phyloP scores from a whole-genome alignment of 1,139 yeast genomes.

The Entelexis sorbosivorans region DNA sequence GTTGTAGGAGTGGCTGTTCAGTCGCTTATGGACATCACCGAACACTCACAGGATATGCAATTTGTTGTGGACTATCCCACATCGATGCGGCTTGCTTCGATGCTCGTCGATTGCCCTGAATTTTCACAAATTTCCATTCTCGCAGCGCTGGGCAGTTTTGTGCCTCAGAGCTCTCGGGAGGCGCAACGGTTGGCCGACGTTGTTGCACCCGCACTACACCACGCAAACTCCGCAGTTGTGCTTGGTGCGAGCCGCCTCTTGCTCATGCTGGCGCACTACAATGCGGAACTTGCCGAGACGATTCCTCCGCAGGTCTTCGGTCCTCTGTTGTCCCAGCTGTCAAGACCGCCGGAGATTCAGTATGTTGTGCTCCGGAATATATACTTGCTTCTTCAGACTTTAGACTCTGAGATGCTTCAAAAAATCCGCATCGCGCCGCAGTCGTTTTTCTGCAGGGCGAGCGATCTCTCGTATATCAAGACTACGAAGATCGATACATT shows the following conservation, averaged over 20 bases:
- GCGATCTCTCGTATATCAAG: slow-evolving; percentile 80
- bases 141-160: slow-evolving; percentile 55
- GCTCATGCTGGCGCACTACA: slow-evolving; percentile 62
- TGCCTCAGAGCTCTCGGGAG: slow-evolving; percentile 57
- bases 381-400: slow-evolving; percentile 56
- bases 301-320: slow-evolving; percentile 49
- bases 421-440: slow-evolving; percentile 36
- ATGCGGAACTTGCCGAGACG: slow-evolving; percentile 27
- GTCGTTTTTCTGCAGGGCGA: slow-evolving; percentile 69
- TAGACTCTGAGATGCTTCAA: slow-evolving; percentile 3
- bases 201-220: slow-evolving; percentile 65
- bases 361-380: slow-evolving; percentile 74
- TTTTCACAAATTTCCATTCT: slow-evolving; percentile 74
- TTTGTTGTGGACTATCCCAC: slow-evolving; percentile 49
- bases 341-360: slow-evolving; percentile 76
- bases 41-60: slow-evolving; percentile 40
- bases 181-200: slow-evolving; percentile 58
- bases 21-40: slow-evolving; percentile 56
- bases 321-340: slow-evolving; percentile 57
- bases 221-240: slow-evolving; percentile 73
- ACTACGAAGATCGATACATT: slow-evolving; percentile 85
- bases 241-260: slow-evolving; percentile 64
- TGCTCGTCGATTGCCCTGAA: slow-evolving; percentile 51
- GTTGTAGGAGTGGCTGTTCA: slow-evolving; percentile 69
- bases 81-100: slow-evolving; percentile 42